Evolutionary conservation across 441 rosid species (phyloP).

Genomic region (Aquilaria agallochum): DNA sequence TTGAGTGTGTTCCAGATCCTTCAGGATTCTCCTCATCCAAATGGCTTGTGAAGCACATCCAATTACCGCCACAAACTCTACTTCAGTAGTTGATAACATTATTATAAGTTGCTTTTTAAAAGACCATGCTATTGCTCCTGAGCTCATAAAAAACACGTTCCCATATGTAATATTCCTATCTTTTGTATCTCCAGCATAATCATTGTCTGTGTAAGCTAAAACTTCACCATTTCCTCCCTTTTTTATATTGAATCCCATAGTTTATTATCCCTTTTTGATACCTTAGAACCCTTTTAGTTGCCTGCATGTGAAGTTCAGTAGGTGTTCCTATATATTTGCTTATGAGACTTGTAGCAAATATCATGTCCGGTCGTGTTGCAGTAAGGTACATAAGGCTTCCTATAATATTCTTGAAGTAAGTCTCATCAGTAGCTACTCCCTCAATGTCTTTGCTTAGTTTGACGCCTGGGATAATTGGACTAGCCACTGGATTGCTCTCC

Average conservation of each 20-base stretch:
- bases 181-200: not conserved
- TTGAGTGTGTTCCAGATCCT: not conserved
- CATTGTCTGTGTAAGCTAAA: not conserved
- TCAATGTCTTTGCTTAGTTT: not conserved
- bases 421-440: not conserved
- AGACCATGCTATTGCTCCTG: not conserved
- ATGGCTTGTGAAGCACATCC: not conserved
- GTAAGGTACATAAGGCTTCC: slow-evolving; percentile 6
- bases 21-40: not conserved
- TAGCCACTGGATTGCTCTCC: not conserved
- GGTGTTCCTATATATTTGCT: not conserved
- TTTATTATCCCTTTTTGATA: not conserved
- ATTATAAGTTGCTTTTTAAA: not conserved
- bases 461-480: not conserved
- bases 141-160: not conserved
- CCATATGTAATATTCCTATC: not conserved
- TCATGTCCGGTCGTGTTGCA: not conserved
- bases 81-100: not conserved
- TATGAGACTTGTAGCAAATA: not conserved
- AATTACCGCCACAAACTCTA: not conserved
- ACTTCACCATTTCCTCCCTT: not conserved
- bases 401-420: not conserved
- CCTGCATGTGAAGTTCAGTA: not conserved
- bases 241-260: slow-evolving; percentile 1
- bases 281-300: not conserved